Percentiles rank a stretch among this genome's conserved stretches.
Evolutionary conservation across 371 early-diverging fungal species (phyloP).

Genomic region (Nematocida homosporus): DNA sequence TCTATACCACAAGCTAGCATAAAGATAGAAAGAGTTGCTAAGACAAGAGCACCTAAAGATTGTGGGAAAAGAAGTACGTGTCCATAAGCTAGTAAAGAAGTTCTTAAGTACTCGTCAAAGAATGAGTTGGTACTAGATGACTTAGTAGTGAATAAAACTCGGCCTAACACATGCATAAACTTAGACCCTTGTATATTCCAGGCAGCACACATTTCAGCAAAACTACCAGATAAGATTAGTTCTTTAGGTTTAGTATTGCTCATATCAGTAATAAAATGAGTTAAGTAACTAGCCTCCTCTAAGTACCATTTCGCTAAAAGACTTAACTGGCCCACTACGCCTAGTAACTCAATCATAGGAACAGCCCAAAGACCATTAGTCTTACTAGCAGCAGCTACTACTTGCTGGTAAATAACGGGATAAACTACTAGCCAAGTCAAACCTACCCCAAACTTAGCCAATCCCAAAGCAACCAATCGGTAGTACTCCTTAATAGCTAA

Average conservation of each 20-base stretch:
- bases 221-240: background rate
- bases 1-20: background rate
- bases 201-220: slow-evolving; percentile 3
- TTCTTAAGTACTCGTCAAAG: slow-evolving; percentile 14
- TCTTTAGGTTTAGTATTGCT: background rate
- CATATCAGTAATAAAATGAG: background rate
- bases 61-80: slow-evolving; percentile 40
- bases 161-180: slow-evolving; percentile 23
- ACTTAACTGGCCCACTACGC: slow-evolving; percentile 3
- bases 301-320: background rate
- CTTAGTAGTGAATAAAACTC: background rate
- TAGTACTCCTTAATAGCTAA: background rate
- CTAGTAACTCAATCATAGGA: background rate
- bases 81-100: slow-evolving; percentile 18
- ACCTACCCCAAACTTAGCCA: background rate
- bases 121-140: background rate
- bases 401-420: slow-evolving; percentile 12
- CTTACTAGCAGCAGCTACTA: slow-evolving; percentile 1
- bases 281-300: slow-evolving; percentile 5
- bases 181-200: slow-evolving; percentile 47
- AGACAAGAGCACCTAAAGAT: background rate
- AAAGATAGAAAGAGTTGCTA: slow-evolving; percentile 1
- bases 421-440: no score
- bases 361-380: background rate
- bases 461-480: background rate